Evolutionary conservation across 2,329 filamentous ascomycete species (phyloP).

Genomic region (Paramyrothecium sp.): DNA sequence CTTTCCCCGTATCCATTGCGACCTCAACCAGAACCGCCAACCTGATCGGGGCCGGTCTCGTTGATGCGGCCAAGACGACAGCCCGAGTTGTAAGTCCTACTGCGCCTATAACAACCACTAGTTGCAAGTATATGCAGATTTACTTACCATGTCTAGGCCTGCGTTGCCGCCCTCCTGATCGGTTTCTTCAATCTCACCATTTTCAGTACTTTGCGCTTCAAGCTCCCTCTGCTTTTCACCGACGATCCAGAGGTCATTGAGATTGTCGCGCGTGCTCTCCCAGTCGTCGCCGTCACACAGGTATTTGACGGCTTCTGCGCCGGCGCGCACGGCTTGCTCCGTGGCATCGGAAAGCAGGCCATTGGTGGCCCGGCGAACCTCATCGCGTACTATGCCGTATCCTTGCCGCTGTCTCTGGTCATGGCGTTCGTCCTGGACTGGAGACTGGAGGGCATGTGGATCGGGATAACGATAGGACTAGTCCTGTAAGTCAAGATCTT

Average conservation of each 20-base stretch:
- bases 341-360: constrained; percentile 84
- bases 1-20: constrained; percentile 88
- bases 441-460: constrained; percentile 81
- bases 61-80: constrained; percentile 75
- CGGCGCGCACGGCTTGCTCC: constrained; percentile 78
- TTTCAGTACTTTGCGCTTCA: constrained; percentile 65
- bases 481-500: constrained; percentile 49
- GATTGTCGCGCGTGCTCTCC: constrained; percentile 68
- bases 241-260: constrained; percentile 66
- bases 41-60: constrained; percentile 81
- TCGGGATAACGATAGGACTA: constrained; percentile 72
- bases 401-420: constrained; percentile 78
- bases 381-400: constrained; percentile 81
- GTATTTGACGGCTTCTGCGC: constrained; percentile 80
- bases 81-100: constrained; percentile 66
- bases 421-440: constrained; percentile 75
- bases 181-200: constrained; percentile 76
- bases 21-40: constrained; percentile 88
- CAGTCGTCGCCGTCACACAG: constrained; percentile 84
- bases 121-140: constrained; percentile 4
- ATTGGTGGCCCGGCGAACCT: constrained; percentile 89
- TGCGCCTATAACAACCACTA: too few relatives aligned
- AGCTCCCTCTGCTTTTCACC: constrained; percentile 79
- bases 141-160: constrained; percentile 35
- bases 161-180: constrained; percentile 66